Conservation (phyloP, 257 asterid species). For the Gardenia jasminoides region DNA sequence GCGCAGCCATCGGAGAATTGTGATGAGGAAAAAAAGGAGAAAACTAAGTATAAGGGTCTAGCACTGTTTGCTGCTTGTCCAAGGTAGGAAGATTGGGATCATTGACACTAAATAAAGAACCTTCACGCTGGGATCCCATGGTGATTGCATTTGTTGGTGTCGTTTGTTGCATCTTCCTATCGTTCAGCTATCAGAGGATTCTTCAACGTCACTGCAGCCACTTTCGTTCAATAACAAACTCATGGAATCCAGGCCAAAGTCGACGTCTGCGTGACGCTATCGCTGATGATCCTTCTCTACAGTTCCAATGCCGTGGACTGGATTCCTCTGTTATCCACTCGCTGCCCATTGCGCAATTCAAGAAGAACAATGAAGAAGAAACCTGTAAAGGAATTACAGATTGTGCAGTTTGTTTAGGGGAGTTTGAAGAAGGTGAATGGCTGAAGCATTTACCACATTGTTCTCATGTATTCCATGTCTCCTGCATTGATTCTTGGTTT, state of each 20-base stretch:
- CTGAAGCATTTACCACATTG: slow-evolving; percentile 57
- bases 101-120: background rate
- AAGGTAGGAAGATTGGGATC: background rate
- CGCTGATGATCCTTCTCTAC: slow-evolving; percentile 46
- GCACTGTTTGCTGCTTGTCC: background rate
- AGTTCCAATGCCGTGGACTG: slow-evolving; percentile 52
- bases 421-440: slow-evolving; percentile 68
- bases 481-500: slow-evolving; percentile 79
- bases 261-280: slow-evolving; percentile 38
- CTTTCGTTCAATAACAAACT: slow-evolving; percentile 12
- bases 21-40: background rate
- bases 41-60: background rate
- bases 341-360: slow-evolving; percentile 59
- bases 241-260: slow-evolving; percentile 34
- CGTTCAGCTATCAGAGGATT: slow-evolving; percentile 49
- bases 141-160: slow-evolving; percentile 43
- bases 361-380: slow-evolving; percentile 27
- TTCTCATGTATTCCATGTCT: slow-evolving; percentile 65
- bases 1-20: background rate
- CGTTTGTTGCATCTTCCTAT: slow-evolving; percentile 44
- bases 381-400: slow-evolving; percentile 14
- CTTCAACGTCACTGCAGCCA: slow-evolving; percentile 30
- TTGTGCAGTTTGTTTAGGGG: slow-evolving; percentile 75
- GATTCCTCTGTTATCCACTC: slow-evolving; percentile 53
- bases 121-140: slow-evolving; percentile 52